A percentile compares a stretch with the other conserved stretches of the same genome.
Evolutionary conservation across 495 filamentous ascomycete species (phyloP).

Genomic region (Darksidea phi): DNA sequence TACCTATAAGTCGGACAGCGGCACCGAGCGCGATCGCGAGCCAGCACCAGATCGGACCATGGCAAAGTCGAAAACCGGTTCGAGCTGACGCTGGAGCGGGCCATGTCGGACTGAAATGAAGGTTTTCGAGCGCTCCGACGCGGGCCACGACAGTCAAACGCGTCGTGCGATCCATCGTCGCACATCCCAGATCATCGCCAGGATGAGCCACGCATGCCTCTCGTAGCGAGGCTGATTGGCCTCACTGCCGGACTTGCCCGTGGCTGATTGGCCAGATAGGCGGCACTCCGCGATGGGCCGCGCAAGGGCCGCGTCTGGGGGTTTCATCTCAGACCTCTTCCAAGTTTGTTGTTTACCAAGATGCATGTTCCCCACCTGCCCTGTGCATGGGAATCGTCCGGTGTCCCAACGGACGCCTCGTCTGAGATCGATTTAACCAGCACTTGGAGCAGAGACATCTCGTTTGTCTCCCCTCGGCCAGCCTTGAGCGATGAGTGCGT

Average conservation of each 20-base stretch:
- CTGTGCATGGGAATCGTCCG: constrained; percentile 18
- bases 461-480: neutral
- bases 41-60: too few species aligned
- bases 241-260: neutral
- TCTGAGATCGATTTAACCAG: constrained; percentile 1
- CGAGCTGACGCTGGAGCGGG: too few species aligned
- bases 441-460: neutral
- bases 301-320: constrained; percentile 9
- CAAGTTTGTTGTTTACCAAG: constrained; percentile 32
- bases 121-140: neutral
- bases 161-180: constrained; percentile 19
- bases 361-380: constrained; percentile 15
- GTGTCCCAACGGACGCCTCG: neutral
- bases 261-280: constrained; percentile 13
- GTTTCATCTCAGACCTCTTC: constrained; percentile 29
- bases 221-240: constrained; percentile 15
- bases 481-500: neutral
- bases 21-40: neutral
- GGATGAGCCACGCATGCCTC: constrained; percentile 21
- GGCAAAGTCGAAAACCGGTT: too few species aligned
- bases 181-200: constrained; percentile 20
- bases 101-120: neutral
- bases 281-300: constrained; percentile 7
- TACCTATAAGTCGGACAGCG: neutral
- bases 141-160: neutral